Evolutionary conservation across 2,329 filamentous ascomycete genomes (phyloP), one percentile per base, ranked within the genome.

Genomic region (Ascochyta viciae-villosae): DNA sequence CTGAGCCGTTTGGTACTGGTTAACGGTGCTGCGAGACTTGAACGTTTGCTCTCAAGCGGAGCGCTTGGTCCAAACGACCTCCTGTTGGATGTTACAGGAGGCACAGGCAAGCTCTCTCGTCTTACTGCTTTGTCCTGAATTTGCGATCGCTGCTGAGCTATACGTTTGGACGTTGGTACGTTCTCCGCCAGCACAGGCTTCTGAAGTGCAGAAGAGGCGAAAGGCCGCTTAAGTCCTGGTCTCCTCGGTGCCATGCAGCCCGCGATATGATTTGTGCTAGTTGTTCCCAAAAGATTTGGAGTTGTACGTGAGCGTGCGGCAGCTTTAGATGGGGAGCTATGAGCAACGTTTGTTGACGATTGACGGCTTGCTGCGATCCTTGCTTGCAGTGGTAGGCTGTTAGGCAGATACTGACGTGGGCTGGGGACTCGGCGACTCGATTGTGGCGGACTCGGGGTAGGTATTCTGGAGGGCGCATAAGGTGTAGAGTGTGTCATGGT

Each of bases 241-340:
- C 59, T 68, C 37, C 63, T 67, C 15, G 66, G 60, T 26, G 59
- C 54, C 56, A 66, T 64, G 33, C 60, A 63, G 24, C 50, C 47
- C 10, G 42, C 51, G 27, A 49, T 26, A n/a, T 54, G 61, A 9
- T 55, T 50, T 35, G 62, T 58, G 24, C 51, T 50, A n/a, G 44
- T 29, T 10, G 27, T 27, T 15, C 65, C 66, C n/a, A 58, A 46
- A 19, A 74, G 58, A 47, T 70, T 74, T 1, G 72, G 64, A 23
- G 70, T 72, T 15, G 71, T 74, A 7, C 65, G 60, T 51, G 72
- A 73, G 29, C 69, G 64, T n/a, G 65, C 33, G 9, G 65, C 60
- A 7, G 50, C 22, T 43, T 61, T 67, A 4, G 58, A 57, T 12
- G 62, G 59, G 16, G 64, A 60, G 19, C 37, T 44, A 10, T 50